Evolutionary conservation across 169 alveolate genomes (phyloP).

Genomic region (Plasmodium malariae): DNA sequence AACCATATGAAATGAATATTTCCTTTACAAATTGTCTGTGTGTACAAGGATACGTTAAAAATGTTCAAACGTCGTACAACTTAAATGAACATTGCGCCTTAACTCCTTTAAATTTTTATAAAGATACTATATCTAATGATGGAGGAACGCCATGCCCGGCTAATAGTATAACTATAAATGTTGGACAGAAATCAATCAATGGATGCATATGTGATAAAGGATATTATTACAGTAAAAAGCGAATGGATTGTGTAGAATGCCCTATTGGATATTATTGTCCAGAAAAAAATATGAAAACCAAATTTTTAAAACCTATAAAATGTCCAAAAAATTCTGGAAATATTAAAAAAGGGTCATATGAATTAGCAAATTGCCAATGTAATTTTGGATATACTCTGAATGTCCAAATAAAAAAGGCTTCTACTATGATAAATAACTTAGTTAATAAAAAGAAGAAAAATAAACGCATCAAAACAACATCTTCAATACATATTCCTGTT

Average conservation of each 20-base stretch:
- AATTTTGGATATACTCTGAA: conserved; percentile 79
- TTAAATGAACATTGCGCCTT: conserved; percentile 78
- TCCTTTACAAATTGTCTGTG: conserved; percentile 82
- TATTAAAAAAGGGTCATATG: conserved; percentile 71
- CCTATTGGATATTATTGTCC: conserved; percentile 87
- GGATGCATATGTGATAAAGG: conserved; percentile 83
- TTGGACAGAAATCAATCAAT: conserved; percentile 79
- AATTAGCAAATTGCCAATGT: conserved; percentile 78
- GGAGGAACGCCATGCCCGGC: conserved; percentile 83
- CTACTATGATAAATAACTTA: conserved; percentile 7
- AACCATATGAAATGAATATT: conserved; percentile 81
- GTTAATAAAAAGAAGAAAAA: conserved; percentile 23
- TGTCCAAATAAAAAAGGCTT: background rate
- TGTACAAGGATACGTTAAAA: conserved; percentile 73
- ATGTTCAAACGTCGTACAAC: conserved; percentile 81
- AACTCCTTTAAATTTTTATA: conserved; percentile 81
- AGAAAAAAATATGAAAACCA: conserved; percentile 72
- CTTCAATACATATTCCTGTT: background rate
- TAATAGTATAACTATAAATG: conserved; percentile 82
- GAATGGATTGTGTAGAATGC: conserved; percentile 78
- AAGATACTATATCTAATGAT: conserved; percentile 81
- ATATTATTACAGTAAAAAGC: conserved; percentile 43
- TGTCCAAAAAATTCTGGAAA: conserved; percentile 80
- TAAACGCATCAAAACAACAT: background rate
- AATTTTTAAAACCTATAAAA: conserved; percentile 73